Base-by-base conservation (phyloP, 2,329 filamentous ascomycete genomes). In the Verticillium albo-atrum region DNA sequence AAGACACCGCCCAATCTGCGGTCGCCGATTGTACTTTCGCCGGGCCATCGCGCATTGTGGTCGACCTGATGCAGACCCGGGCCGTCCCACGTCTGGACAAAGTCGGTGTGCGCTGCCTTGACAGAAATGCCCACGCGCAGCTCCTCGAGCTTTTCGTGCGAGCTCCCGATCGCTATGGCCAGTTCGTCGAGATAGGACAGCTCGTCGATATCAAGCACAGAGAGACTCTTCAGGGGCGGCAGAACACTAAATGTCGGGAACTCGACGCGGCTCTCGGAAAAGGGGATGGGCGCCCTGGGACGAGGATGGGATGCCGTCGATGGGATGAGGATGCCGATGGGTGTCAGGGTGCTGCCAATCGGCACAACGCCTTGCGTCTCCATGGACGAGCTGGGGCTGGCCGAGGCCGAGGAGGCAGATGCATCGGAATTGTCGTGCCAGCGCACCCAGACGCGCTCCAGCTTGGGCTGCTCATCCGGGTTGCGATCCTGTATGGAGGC, bases 101-200 rank as follows among this genome's bases (percentile, higher is more conserved):
- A 89, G 61, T 87, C 77, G 35, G 73, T 69, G 54, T 68, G 66
- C 1, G 68, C 64, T 26, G 77, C 79, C 58, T 75, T 78, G 34
- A 76, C 69, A 5, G 90, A 85, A 58, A 95, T 85, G 6, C 91
- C 90, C 5, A 95, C 82, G 51, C 90, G 82, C 34, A 96, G 78
- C 71, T 94, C 91, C 30, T 83, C 82, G 17, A 95, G 75, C 50
- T 80, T 80, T 62, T 82, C 78, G 60, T 85, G 79, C 14, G 90
- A 94, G 26, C 87, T 84, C 61, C 89, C 88, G 61, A 95, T 86
- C 14, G 95, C 79, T 50, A 91, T 79, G 58, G 89, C 88, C 84
- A 95, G 89, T 74, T 95, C 91, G 68, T 94, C 90, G 37, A 94
- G 75, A 70, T 95, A 95, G 28, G 88, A 83, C n/a, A 91, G 74